Percentiles rank a stretch among this genome's conserved stretches.
phyloP scores from a whole-genome alignment of 2,329 filamentous ascomycete genomes.

The Trichophyton simii region DNA sequence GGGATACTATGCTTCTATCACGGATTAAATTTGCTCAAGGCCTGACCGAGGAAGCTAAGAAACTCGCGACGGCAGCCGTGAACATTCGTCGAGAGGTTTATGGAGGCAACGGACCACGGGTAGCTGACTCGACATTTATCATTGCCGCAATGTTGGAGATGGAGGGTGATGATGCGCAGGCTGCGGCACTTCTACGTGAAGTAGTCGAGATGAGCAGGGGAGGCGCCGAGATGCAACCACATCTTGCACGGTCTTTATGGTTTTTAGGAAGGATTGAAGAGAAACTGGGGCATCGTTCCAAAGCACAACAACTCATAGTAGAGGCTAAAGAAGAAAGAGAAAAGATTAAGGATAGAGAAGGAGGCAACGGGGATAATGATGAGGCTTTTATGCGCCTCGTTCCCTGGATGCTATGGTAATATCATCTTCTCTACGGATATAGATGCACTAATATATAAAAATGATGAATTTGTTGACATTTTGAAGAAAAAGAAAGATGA shows the following conservation, averaged over 20 bases:
- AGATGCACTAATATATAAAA: no score
- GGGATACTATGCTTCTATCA: background rate
- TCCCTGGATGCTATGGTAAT: background rate
- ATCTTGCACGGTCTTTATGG: background rate
- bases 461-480: no score
- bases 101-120: background rate
- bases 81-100: background rate
- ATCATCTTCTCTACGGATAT: background rate
- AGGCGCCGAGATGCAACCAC: background rate
- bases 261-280: background rate
- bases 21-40: background rate
- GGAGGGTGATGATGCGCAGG: background rate
- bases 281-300: background rate
- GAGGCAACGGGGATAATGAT: background rate
- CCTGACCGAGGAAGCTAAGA: background rate
- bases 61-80: background rate
- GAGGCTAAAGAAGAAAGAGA: background rate
- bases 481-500: no score
- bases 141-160: background rate
- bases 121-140: background rate
- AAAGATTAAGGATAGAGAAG: background rate
- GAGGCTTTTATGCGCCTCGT: background rate
- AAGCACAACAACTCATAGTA: background rate
- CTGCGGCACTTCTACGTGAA: background rate
- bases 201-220: background rate